A percentile compares a stretch with the other conserved stretches of the same genome.
These are phyloP conservation scores for Schizochytrium sp. DNA, from an alignment of 108 stramenopile species.

Conservation along the genomic window DNA sequence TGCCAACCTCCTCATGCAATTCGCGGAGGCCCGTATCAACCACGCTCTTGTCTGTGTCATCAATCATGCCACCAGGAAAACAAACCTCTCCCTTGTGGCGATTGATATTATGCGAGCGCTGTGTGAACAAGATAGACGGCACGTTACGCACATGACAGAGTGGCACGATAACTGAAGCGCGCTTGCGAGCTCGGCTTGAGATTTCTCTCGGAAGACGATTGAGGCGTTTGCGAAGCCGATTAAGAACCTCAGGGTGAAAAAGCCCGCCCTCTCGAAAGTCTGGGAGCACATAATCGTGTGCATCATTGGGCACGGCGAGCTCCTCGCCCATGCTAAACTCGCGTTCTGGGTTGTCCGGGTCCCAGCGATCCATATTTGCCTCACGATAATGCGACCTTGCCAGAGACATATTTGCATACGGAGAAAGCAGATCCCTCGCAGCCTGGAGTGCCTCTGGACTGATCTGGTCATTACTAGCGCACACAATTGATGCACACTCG, in stretches of 20 bases:
- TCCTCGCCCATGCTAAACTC: background rate
- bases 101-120: slow-evolving; percentile 68
- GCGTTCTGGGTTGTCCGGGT: background rate
- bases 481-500: slow-evolving; percentile 66
- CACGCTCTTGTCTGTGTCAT: slow-evolving; percentile 69
- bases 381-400: background rate
- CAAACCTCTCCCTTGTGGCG: slow-evolving; percentile 73
- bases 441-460: slow-evolving; percentile 52
- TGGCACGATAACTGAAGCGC: slow-evolving; percentile 72
- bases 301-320: background rate
- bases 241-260: slow-evolving; percentile 48
- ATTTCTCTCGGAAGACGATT: slow-evolving; percentile 72
- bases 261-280: slow-evolving; percentile 49
- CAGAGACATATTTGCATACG: background rate
- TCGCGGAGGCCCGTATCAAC: slow-evolving; percentile 71
- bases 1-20: slow-evolving; percentile 75
- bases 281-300: slow-evolving; percentile 7
- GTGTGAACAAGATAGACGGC: slow-evolving; percentile 72
- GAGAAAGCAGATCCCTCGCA: background rate
- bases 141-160: slow-evolving; percentile 73
- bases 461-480: slow-evolving; percentile 62
- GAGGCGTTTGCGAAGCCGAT: slow-evolving; percentile 66
- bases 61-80: slow-evolving; percentile 74
- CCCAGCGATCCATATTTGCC: slow-evolving; percentile 16
- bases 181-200: slow-evolving; percentile 57